Base-by-base conservation (phyloP, 108 stramenopile species). In the Cylindrotheca closterium region DNA sequence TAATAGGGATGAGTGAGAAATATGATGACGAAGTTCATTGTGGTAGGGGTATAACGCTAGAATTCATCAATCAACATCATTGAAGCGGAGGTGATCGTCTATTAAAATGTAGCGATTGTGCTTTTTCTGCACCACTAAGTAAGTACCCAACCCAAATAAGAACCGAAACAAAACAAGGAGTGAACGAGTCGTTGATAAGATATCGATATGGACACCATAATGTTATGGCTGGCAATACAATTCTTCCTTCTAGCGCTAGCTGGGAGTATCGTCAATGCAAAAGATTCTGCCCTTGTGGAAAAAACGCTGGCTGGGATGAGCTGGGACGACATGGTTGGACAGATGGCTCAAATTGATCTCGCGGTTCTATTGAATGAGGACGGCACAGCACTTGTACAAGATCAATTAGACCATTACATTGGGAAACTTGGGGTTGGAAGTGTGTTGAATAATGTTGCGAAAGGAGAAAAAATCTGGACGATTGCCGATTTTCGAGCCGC, bases 321-420 rank as follows among this genome's bases (percentile, higher is more conserved):
- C 47, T 59, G 81, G 62, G 65, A 74, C 2, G 75, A 67, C 0
- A 72, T 77, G 34, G 73, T 85, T 28, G 78, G 78, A 3, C 84
- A 85, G 55, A 76, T 85, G 80, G 60, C 78, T 0, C 84, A 85
- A 54, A 77, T 85, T 42, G 84, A 85, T 33, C 66, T 85, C 26
- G 67, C 57, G 19, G 26, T 81, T 42, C 21, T 85, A 19, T 32
- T 81, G 22, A 54, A 60, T 21, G 69, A 70, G 28, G 73, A 81
- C 51, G 34, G 33, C 12, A 62, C 23, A 26, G 46, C 12, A 24
- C 25, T 64, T 17, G 23, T 63, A 10, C 71, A 65, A 37, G 48
- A 51, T 23, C 18, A 49, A 3, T 26, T 64, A 30, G 74, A 79
- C 28, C 34, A 70, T 26, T 85, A 76, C 48, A 72, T 85, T 57